Conservation (phyloP, 495 filamentous ascomycete genomes). For the Rusavskia elegans region DNA sequence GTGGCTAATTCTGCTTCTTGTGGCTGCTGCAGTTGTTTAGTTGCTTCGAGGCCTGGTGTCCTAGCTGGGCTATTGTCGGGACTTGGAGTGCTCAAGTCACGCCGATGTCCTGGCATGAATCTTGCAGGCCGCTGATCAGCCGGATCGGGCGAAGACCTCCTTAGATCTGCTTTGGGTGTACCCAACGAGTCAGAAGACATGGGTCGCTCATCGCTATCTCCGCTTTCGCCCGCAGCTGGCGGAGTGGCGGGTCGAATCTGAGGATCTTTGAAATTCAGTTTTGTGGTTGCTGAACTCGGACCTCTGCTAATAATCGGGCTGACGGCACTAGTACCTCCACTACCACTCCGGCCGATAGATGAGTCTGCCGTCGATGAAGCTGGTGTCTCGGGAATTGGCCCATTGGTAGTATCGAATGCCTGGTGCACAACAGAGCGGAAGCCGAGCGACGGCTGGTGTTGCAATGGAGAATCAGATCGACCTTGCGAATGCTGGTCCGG, state of each 20-base stretch:
- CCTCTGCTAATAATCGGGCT: slow-evolving; percentile 51
- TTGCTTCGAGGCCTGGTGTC: slow-evolving; percentile 33
- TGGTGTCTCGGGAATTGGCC: slow-evolving; percentile 39
- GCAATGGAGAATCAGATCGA: slow-evolving; percentile 16
- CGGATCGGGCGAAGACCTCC: slow-evolving; percentile 19
- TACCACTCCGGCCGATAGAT: slow-evolving; percentile 42
- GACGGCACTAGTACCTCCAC: slow-evolving; percentile 47
- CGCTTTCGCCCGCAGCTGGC: slow-evolving; percentile 35
- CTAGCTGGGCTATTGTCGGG: slow-evolving; percentile 47
- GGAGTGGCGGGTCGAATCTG: slow-evolving; percentile 28
- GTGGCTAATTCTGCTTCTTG: slow-evolving; percentile 30
- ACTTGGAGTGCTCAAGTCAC: slow-evolving; percentile 45
- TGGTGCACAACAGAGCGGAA: slow-evolving; percentile 55
- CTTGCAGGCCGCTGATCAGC: slow-evolving; percentile 12
- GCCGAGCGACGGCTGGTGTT: slow-evolving; percentile 41
- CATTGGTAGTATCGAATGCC: slow-evolving; percentile 42
- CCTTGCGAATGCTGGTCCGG: slow-evolving; percentile 8
- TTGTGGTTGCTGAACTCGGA: slow-evolving; percentile 22
- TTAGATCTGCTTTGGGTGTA: slow-evolving; percentile 11
- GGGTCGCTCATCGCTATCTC: slow-evolving; percentile 14
- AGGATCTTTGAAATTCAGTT: slow-evolving; percentile 9
- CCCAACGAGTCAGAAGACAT: slow-evolving; percentile 5
- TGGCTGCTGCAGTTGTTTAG: slow-evolving; percentile 20
- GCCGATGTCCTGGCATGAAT: slow-evolving; percentile 41
- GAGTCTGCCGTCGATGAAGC: slow-evolving; percentile 25